These are phyloP conservation scores for Pichia eremophila DNA, from an alignment of 805 yeast species.

Conservation along the genomic window DNA sequence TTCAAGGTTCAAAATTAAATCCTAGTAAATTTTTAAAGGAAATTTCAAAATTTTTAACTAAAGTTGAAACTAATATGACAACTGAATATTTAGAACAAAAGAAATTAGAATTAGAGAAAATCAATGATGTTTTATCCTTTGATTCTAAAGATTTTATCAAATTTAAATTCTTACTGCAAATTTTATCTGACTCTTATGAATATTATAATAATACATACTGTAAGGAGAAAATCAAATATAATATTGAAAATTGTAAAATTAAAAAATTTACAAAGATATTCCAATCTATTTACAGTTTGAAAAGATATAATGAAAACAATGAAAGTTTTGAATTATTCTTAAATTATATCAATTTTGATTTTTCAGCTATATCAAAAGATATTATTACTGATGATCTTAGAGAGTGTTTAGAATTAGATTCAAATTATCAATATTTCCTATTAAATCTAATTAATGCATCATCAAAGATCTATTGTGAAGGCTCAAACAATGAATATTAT, in stretches of 20 bases:
- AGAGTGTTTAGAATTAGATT: conserved; percentile 15
- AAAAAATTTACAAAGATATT: conserved; percentile 20
- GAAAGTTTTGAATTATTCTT: conserved; percentile 31
- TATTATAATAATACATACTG: conserved; percentile 16
- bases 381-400: conserved; percentile 25
- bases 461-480: conserved; percentile 22
- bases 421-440: conserved; percentile 25
- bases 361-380: conserved; percentile 24
- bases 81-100: conserved; percentile 30
- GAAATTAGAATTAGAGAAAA: conserved; percentile 23
- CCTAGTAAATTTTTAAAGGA: conserved; percentile 31
- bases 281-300: conserved; percentile 27
- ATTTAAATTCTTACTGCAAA: conserved; percentile 18
- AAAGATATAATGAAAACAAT: conserved; percentile 24
- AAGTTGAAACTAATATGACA: conserved; percentile 32
- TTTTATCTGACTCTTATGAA: conserved; percentile 24
- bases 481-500: conserved; percentile 12
- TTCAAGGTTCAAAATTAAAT: conserved; percentile 14
- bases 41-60: conserved; percentile 44
- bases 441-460: conserved; percentile 36
- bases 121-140: conserved; percentile 15
- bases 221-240: conserved; percentile 5
- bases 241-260: conserved; percentile 10
- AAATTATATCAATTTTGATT: conserved; percentile 35
- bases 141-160: conserved; percentile 24